These are phyloP conservation scores for Neofusicoccum cordaticola DNA, from an alignment of 2,329 filamentous ascomycete genomes.

Conservation along the genomic window DNA sequence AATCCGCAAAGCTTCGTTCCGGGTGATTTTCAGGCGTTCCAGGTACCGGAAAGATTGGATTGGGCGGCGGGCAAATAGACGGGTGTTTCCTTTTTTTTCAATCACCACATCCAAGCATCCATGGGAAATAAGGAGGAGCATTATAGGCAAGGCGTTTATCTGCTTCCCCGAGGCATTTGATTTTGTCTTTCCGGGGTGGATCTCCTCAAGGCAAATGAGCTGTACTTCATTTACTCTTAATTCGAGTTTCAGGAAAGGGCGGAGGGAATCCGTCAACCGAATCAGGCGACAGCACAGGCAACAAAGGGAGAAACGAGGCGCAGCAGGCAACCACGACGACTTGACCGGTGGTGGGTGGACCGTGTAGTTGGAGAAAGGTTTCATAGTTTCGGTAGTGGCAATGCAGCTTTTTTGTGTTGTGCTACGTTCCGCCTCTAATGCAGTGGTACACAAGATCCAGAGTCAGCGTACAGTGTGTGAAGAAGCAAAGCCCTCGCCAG, in stretches of 20 bases:
- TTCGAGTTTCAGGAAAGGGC: background rate
- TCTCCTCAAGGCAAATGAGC: background rate
- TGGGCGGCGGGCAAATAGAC: background rate
- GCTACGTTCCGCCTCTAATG: conserved; percentile 7
- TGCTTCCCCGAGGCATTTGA: background rate
- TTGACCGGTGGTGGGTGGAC: background rate
- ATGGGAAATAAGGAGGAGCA: background rate
- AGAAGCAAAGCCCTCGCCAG: background rate
- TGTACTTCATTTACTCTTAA: background rate
- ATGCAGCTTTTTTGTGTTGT: background rate
- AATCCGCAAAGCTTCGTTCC: no score
- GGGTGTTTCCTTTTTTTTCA: background rate
- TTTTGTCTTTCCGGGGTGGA: background rate
- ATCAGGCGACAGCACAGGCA: background rate
- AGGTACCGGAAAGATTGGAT: background rate
- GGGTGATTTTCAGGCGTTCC: background rate
- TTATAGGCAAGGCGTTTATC: background rate
- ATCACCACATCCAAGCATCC: background rate
- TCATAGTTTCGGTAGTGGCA: background rate
- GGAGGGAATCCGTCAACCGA: background rate
- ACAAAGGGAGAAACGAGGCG: background rate
- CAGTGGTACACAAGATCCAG: background rate
- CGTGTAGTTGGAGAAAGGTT: background rate
- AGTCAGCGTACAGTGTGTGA: background rate
- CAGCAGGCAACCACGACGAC: background rate